Evolutionary conservation across 352 stramenopile species (phyloP).

Genomic region (Stephanocyclus meneghinianus): DNA sequence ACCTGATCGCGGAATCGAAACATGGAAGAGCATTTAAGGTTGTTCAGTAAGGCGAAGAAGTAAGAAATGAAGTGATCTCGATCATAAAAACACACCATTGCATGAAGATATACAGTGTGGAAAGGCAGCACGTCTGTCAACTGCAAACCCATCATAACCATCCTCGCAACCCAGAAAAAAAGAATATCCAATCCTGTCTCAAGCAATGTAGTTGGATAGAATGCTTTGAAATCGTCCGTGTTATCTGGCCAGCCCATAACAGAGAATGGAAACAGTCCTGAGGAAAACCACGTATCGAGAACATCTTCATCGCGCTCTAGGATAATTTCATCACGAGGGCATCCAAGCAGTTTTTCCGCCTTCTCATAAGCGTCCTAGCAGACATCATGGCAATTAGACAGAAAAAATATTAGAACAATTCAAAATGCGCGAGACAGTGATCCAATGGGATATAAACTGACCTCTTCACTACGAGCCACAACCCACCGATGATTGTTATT

Average conservation of each 20-base stretch:
- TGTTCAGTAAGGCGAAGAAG: background rate
- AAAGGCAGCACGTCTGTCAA: constrained; percentile 97
- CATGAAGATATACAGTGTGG: constrained; percentile 96
- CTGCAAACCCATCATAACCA: constrained; percentile 99
- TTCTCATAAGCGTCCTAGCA: constrained; percentile 86
- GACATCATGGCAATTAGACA: background rate
- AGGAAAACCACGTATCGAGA: constrained; percentile 99
- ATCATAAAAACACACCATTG: constrained; percentile 89
- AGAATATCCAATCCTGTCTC: constrained; percentile 98
- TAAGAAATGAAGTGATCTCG: background rate
- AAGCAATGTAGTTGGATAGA: constrained; percentile 88
- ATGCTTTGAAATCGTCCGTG: constrained; percentile 87
- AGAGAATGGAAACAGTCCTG: constrained; percentile 93
- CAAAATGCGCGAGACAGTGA: background rate
- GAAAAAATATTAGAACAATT: constrained; percentile 5
- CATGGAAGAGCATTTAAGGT: constrained; percentile 4
- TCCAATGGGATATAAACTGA: constrained; percentile 23
- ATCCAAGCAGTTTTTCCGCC: constrained; percentile 86
- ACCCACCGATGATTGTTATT: constrained; percentile 90
- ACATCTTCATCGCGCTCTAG: constrained; percentile 97
- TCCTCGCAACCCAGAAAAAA: constrained; percentile 99
- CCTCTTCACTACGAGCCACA: constrained; percentile 88
- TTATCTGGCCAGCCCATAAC: constrained; percentile 93
- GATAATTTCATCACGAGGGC: constrained; percentile 81
- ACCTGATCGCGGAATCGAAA: constrained; percentile 28